Evolutionary conservation across 2,329 filamentous ascomycete genomes (phyloP).

Genomic region (Tothia fuscella): DNA sequence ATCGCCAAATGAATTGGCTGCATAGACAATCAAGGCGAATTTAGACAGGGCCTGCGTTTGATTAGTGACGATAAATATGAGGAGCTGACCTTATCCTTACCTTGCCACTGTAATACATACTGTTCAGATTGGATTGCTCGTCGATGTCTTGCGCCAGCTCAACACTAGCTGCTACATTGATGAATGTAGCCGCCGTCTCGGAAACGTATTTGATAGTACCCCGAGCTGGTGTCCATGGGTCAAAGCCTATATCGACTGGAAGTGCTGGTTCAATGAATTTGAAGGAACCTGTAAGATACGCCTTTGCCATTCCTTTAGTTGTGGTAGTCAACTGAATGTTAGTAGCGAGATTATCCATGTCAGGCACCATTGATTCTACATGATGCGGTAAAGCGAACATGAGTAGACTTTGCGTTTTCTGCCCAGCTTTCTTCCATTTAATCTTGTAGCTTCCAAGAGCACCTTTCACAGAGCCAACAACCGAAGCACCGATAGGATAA

Average conservation of each 20-base stretch:
- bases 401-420: conserved; percentile 47
- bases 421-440: conserved; percentile 57
- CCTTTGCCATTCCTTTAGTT: conserved; percentile 70
- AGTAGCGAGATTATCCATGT: conserved; percentile 26
- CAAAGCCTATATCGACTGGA: conserved; percentile 62
- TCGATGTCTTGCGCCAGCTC: conserved; percentile 69
- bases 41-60: conserved; percentile 19
- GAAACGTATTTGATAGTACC: conserved; percentile 29
- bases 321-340: conserved; percentile 49
- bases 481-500: conserved; percentile 52
- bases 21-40: conserved; percentile 32
- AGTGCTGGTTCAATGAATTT: conserved; percentile 62
- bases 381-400: conserved; percentile 94
- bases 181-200: conserved; percentile 41
- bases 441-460: conserved; percentile 59
- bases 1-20: conserved; percentile 44
- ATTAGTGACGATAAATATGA: too few relatives aligned
- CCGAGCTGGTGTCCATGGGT: conserved; percentile 55
- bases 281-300: conserved; percentile 43
- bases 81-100: not conserved
- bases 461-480: conserved; percentile 47
- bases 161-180: conserved; percentile 50
- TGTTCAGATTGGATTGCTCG: conserved; percentile 60
- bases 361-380: conserved; percentile 54
- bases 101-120: conserved; percentile 85